phyloP scores from a whole-genome alignment of 805 yeast genomes.

The Myxozyma melibiosi region DNA sequence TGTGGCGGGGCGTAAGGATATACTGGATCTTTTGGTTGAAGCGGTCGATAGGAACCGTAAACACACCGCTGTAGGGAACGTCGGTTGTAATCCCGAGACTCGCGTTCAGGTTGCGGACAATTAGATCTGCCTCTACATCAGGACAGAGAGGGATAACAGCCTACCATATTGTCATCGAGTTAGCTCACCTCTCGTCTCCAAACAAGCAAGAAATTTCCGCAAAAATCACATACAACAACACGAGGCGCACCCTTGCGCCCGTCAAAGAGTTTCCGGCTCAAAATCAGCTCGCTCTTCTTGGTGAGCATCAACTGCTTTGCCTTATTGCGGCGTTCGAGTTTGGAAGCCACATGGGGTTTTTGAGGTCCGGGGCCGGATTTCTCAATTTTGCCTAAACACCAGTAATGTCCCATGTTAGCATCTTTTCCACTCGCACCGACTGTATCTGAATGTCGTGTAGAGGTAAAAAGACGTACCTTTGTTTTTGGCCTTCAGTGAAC shows the following conservation, averaged over 20 bases:
- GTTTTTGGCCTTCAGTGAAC: conserved; percentile 73
- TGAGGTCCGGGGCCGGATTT: conserved; percentile 47
- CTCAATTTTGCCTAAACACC: conserved; percentile 73
- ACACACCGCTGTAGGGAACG: conserved; percentile 20
- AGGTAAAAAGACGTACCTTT: conserved; percentile 41
- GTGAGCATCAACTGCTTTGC: conserved; percentile 74
- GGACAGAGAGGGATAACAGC: conserved; percentile 74
- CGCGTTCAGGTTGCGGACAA: conserved; percentile 37
- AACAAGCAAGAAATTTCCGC: not conserved
- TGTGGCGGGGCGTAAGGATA: conserved; percentile 71
- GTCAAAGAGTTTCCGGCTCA: conserved; percentile 71
- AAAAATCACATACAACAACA: conserved; percentile 51
- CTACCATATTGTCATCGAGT: conserved; percentile 3
- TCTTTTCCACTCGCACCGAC: not conserved
- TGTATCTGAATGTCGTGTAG: not conserved
- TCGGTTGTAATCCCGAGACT: conserved; percentile 33
- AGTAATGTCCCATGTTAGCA: not conserved
- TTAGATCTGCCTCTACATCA: conserved; percentile 54
- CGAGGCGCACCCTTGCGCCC: conserved; percentile 81
- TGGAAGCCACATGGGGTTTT: conserved; percentile 46
- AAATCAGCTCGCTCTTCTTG: conserved; percentile 64
- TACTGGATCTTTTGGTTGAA: conserved; percentile 75
- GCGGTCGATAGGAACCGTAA: conserved; percentile 48
- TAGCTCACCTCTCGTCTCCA: not conserved
- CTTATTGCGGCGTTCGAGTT: conserved; percentile 71